Evolutionary conservation across 805 yeast species (phyloP).

Genomic region (Cyberlindnera veronae): DNA sequence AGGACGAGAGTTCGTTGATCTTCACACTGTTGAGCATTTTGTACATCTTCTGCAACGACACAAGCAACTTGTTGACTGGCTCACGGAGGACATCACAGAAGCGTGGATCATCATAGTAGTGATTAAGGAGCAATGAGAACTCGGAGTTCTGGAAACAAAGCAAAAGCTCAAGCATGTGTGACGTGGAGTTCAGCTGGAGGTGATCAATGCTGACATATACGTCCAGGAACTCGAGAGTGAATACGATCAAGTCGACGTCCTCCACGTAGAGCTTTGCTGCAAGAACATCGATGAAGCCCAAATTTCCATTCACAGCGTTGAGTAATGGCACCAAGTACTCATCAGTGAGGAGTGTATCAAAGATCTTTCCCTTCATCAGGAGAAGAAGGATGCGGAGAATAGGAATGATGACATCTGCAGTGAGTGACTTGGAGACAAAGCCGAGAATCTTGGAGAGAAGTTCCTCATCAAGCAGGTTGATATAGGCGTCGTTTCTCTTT

Average conservation of each 20-base stretch:
- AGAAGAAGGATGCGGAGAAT: conserved; percentile 36
- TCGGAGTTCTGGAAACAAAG: conserved; percentile 45
- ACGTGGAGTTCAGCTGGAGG: conserved; percentile 17
- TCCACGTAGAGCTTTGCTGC: conserved; percentile 20
- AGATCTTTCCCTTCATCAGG: conserved; percentile 23
- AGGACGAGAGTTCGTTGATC: conserved; percentile 19
- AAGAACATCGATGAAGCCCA: conserved; percentile 16
- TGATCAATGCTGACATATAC: conserved; percentile 22
- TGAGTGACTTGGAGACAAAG: conserved; percentile 39
- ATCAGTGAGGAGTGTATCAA: conserved; percentile 14
- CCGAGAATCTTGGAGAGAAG: conserved; percentile 40
- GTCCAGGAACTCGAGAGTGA: conserved; percentile 21
- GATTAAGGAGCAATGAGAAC: conserved; percentile 42
- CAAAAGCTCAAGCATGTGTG: conserved; percentile 38
- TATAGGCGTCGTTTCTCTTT: conserved; percentile 36
- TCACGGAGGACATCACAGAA: conserved; percentile 10
- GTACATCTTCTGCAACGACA: conserved; percentile 11
- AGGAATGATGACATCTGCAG: conserved; percentile 36
- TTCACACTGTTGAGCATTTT: conserved; percentile 13
- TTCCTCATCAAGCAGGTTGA: conserved; percentile 36
- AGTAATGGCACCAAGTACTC: conserved; percentile 17
- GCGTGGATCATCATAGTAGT: conserved; percentile 34
- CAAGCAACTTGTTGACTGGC: conserved; percentile 12
- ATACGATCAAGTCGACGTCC: conserved; percentile 22
- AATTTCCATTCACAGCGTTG: conserved; percentile 18